Conservation (phyloP, 2,329 filamentous ascomycete genomes). For the Penicillium digitatum region DNA sequence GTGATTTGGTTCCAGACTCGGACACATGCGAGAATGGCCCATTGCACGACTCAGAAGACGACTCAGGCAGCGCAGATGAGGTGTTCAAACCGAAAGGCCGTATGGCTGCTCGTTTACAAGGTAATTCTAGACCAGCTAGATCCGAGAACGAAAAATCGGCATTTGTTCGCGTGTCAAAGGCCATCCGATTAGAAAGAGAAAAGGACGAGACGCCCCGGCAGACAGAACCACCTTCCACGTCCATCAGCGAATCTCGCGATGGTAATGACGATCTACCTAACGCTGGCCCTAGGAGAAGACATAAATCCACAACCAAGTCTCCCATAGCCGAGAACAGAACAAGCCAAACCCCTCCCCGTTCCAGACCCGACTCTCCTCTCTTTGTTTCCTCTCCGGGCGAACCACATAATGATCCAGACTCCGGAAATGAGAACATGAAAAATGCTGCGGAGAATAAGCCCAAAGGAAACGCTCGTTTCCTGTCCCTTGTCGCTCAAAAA, state of each 20-base stretch:
- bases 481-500: slow-evolving; percentile 69
- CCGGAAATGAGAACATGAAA: slow-evolving; percentile 26
- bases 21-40: slow-evolving; percentile 3
- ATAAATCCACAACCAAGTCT: slow-evolving; percentile 26
- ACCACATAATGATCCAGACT: slow-evolving; percentile 18
- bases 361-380: slow-evolving; percentile 38
- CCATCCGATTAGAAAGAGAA: slow-evolving; percentile 18
- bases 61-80: slow-evolving; percentile 49
- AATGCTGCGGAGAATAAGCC: slow-evolving; percentile 24
- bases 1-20: slow-evolving; percentile 4
- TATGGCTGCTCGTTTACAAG: slow-evolving; percentile 62
- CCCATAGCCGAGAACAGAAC: slow-evolving; percentile 26
- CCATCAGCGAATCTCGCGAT: slow-evolving; percentile 15
- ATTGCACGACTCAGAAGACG: slow-evolving; percentile 22
- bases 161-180: slow-evolving; percentile 39
- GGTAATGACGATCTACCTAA: slow-evolving; percentile 34
- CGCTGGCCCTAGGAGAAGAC: slow-evolving; percentile 29
- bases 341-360: slow-evolving; percentile 21
- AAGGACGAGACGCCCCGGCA: slow-evolving; percentile 11
- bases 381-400: slow-evolving; percentile 42
- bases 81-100: slow-evolving; percentile 57
- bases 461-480: slow-evolving; percentile 57
- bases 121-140: slow-evolving; percentile 7
- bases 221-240: slow-evolving; percentile 7
- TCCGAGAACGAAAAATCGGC: slow-evolving; percentile 33